These are phyloP conservation scores for Gryganskiella cystojenkinii DNA, from an alignment of 192 early-diverging fungal species.

Conservation along the genomic window DNA sequence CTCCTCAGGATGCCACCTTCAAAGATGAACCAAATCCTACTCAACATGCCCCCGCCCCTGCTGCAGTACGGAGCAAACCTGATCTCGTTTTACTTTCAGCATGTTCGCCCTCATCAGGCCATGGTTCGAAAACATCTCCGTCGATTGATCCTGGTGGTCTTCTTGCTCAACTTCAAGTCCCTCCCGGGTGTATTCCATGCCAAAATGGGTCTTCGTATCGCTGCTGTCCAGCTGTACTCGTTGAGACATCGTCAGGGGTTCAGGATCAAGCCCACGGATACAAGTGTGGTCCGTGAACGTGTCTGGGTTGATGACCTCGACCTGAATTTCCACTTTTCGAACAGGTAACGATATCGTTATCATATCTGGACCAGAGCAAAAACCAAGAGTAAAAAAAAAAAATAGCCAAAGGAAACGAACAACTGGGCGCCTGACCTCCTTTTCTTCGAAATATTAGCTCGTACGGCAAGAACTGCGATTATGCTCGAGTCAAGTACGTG, in stretches of 20 bases:
- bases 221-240: constrained; percentile 36
- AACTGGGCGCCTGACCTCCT: not conserved
- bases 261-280: constrained; percentile 47
- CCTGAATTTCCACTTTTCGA: constrained; percentile 50
- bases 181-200: constrained; percentile 45
- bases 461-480: constrained; percentile 51
- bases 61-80: constrained; percentile 40
- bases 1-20: constrained; percentile 23
- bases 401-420: not conserved
- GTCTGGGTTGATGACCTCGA: constrained; percentile 49
- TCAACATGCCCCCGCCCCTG: constrained; percentile 29
- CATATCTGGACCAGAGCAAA: not conserved
- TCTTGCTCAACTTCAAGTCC: constrained; percentile 47
- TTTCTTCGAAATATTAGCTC: constrained; percentile 10
- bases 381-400: not conserved
- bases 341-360: constrained; percentile 25
- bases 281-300: constrained; percentile 28
- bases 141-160: constrained; percentile 27
- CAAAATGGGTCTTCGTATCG: constrained; percentile 42
- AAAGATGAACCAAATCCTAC: constrained; percentile 48
- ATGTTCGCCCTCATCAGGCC: constrained; percentile 29
- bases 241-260: constrained; percentile 28
- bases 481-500: constrained; percentile 23
- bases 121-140: constrained; percentile 29
- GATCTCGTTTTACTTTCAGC: constrained; percentile 52